A percentile compares a stretch with the other conserved stretches of the same genome.
Evolutionary conservation across 2,329 filamentous ascomycete genomes (phyloP).

Genomic region (Botrytis tulipae): DNA sequence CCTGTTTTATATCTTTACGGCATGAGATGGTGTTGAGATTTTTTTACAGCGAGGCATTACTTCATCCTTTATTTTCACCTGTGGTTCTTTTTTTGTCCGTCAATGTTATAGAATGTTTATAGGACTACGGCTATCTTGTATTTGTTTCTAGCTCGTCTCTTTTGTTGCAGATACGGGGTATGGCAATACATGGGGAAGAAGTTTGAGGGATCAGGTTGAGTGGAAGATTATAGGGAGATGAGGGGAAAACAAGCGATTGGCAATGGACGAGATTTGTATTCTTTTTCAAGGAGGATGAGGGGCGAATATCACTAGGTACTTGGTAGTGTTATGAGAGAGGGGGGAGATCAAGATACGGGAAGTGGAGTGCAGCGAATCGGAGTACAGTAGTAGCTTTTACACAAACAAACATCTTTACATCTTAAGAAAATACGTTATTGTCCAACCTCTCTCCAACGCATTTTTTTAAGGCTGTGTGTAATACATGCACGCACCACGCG

Average conservation of each 20-base stretch:
- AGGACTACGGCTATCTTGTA: not conserved
- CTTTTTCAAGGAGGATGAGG: too few relatives aligned
- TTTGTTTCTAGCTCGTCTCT: conserved; percentile 4
- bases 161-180: conserved; percentile 1
- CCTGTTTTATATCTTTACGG: conserved; percentile 8
- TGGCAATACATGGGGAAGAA: not conserved
- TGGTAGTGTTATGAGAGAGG: not conserved
- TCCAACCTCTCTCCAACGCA: too few relatives aligned
- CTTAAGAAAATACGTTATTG: not conserved
- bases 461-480: not conserved
- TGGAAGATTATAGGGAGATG: not conserved
- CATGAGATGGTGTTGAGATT: conserved; percentile 7
- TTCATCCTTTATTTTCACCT: not conserved
- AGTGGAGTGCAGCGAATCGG: not conserved
- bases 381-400: not conserved
- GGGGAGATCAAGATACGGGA: not conserved
- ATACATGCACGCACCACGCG: not conserved
- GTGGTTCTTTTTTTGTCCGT: not conserved
- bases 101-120: conserved; percentile 14
- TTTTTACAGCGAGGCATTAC: not conserved
- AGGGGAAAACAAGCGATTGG: not conserved
- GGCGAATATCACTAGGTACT: not conserved
- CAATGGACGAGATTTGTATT: not conserved
- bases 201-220: not conserved
- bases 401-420: not conserved